A percentile compares a stretch with the other conserved stretches of the same genome.
phyloP scores from a whole-genome alignment of 345 rosid genomes.

The Gynandropsis gynandra region DNA sequence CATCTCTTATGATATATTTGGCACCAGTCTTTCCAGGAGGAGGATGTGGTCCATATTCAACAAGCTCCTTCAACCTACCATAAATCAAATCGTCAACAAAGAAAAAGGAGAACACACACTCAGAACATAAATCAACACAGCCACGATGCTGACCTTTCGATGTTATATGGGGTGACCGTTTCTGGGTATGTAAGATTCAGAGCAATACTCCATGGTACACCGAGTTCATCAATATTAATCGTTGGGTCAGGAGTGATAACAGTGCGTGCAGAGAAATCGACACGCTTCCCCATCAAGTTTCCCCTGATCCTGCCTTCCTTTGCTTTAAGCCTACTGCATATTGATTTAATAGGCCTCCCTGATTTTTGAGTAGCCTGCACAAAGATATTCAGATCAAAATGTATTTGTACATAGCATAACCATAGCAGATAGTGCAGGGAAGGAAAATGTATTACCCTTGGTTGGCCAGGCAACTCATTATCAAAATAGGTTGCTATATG shows the following conservation, averaged over 20 bases:
- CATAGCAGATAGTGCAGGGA: slow-evolving; percentile 17
- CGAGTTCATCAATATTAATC: slow-evolving; percentile 86
- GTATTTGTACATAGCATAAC: not conserved
- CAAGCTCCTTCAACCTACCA: slow-evolving; percentile 84
- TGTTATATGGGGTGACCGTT: slow-evolving; percentile 93
- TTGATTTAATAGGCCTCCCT: slow-evolving; percentile 94
- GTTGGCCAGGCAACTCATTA: slow-evolving; percentile 96
- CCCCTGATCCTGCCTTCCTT: slow-evolving; percentile 97
- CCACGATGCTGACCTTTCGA: slow-evolving; percentile 53
- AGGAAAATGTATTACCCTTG: slow-evolving; percentile 54
- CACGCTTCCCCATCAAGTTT: slow-evolving; percentile 94
- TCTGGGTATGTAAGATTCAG: slow-evolving; percentile 92
- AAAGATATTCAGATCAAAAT: slow-evolving; percentile 16
- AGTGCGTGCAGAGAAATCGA: slow-evolving; percentile 98
- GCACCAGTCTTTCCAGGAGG: slow-evolving; percentile 98
- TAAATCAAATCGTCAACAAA: slow-evolving; percentile 6
- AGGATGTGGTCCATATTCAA: slow-evolving; percentile 95
- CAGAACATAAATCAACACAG: not conserved
- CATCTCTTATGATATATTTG: slow-evolving; percentile 92
- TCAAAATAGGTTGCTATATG: slow-evolving; percentile 94
- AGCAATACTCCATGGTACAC: slow-evolving; percentile 98
- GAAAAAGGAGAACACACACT: not conserved
- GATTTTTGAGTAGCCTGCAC: slow-evolving; percentile 94
- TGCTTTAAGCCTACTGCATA: slow-evolving; percentile 94
- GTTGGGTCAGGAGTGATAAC: slow-evolving; percentile 98